Conservation (phyloP, 495 filamentous ascomycete genomes). For the Neurospora terricola region DNA sequence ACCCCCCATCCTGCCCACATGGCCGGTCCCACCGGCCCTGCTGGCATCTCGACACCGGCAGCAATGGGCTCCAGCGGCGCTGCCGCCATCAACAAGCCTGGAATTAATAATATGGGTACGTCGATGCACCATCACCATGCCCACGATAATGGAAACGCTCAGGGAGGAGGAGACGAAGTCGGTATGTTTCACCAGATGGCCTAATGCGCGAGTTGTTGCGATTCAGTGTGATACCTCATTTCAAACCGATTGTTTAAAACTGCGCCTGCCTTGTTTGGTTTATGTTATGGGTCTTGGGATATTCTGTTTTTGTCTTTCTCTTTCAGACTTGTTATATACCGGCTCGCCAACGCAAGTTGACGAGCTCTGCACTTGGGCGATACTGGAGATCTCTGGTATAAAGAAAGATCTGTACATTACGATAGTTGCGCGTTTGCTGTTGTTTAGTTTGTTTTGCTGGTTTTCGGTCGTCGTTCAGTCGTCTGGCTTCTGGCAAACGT, state of each 20-base stretch:
- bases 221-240: slow-evolving; percentile 43
- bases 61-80: slow-evolving; percentile 35
- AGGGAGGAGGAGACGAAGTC: slow-evolving; percentile 73
- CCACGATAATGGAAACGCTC: slow-evolving; percentile 58
- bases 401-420: slow-evolving; percentile 35
- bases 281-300: slow-evolving; percentile 10
- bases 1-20: slow-evolving; percentile 36
- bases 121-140: slow-evolving; percentile 58
- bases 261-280: slow-evolving; percentile 14
- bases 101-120: slow-evolving; percentile 50
- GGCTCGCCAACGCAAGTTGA: slow-evolving; percentile 26
- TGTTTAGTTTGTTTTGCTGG: slow-evolving; percentile 29
- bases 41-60: slow-evolving; percentile 43
- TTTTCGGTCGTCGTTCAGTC: slow-evolving; percentile 29
- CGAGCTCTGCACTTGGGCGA: slow-evolving; percentile 24
- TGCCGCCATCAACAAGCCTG: slow-evolving; percentile 44
- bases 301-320: slow-evolving; percentile 21
- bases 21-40: slow-evolving; percentile 41
- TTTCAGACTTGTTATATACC: slow-evolving; percentile 33
- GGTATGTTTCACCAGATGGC: slow-evolving; percentile 89
- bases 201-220: slow-evolving; percentile 38
- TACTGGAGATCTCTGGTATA: slow-evolving; percentile 26
- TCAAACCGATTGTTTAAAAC: slow-evolving; percentile 20
- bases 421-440: slow-evolving; percentile 28
- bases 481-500: slow-evolving; percentile 28